Percentiles rank a stretch among this genome's conserved stretches.
Evolutionary conservation across 176 grass and related monocot genomes (phyloP).

Genomic region (Lolium multiflorum): DNA sequence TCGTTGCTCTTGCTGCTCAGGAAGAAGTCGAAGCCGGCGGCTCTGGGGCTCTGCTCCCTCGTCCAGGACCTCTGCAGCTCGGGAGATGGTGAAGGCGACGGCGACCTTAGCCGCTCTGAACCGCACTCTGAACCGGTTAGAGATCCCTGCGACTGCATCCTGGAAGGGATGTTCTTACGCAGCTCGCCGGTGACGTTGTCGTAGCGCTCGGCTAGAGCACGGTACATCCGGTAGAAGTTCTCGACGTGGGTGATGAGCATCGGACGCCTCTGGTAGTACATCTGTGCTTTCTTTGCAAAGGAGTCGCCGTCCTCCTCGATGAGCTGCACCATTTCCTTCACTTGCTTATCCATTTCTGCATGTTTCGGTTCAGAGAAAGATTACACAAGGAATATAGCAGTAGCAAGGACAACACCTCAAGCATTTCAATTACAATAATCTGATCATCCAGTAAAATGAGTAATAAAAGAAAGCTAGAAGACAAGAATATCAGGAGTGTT

Average conservation of each 20-base stretch:
- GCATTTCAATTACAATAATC: not conserved
- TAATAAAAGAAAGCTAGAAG: not conserved
- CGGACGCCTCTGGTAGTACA: conserved; percentile 78
- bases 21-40: conserved; percentile 58
- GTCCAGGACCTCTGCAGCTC: conserved; percentile 62
- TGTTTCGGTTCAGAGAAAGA: conserved; percentile 40
- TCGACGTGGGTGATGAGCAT: conserved; percentile 65
- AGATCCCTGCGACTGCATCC: conserved; percentile 54
- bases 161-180: conserved; percentile 69
- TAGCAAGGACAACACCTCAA: conserved; percentile 5
- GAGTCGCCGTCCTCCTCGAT: conserved; percentile 73
- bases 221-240: conserved; percentile 79
- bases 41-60: conserved; percentile 63
- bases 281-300: conserved; percentile 78
- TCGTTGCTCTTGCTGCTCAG: conserved; percentile 55
- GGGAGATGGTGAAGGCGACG: conserved; percentile 56
- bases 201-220: conserved; percentile 71
- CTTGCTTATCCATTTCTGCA: conserved; percentile 75
- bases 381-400: conserved; percentile 6
- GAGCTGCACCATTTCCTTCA: conserved; percentile 80
- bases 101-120: conserved; percentile 58
- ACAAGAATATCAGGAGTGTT: not conserved
- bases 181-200: conserved; percentile 77
- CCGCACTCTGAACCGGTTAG: conserved; percentile 51
- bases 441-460: not conserved